phyloP scores from a whole-genome alignment of 148 eudicot genomes.

The Camellia granthamiana region DNA sequence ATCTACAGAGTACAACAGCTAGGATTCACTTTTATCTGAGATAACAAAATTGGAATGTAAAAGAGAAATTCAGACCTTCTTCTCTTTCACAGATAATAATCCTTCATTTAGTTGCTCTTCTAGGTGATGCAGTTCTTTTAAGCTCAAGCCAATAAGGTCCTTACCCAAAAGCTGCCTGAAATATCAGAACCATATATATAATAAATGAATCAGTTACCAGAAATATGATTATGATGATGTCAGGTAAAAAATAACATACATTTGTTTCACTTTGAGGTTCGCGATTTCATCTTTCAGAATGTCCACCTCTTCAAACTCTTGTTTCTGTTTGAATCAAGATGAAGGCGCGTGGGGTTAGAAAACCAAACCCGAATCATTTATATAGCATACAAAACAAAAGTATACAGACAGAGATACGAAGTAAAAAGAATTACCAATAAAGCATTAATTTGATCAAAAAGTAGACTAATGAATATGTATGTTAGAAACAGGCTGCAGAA shows the following conservation, averaged over 20 bases:
- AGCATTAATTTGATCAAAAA: background rate
- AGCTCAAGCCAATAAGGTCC: constrained; percentile 51
- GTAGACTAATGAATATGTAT: background rate
- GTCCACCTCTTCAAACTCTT: constrained; percentile 43
- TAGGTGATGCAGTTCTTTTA: constrained; percentile 53
- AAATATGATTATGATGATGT: background rate
- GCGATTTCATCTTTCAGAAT: constrained; percentile 47
- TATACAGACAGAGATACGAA: background rate
- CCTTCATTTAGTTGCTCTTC: constrained; percentile 67
- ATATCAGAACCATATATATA: background rate
- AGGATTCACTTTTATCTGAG: background rate
- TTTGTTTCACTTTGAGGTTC: constrained; percentile 43
- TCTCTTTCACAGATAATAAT: constrained; percentile 59
- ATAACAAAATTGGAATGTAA: background rate
- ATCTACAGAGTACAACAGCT: background rate
- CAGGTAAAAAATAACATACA: constrained; percentile 27
- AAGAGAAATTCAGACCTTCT: constrained; percentile 43
- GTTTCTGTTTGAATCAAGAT: constrained; percentile 27
- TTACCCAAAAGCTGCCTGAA: constrained; percentile 69
- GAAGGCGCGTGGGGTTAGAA: background rate
- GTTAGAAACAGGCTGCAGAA: background rate
- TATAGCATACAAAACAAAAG: background rate
- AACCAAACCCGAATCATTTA: background rate
- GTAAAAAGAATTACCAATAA: background rate
- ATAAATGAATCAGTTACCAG: background rate